Conservation (phyloP, 352 stramenopile genomes). For the Halophytophthora polymorphica region DNA sequence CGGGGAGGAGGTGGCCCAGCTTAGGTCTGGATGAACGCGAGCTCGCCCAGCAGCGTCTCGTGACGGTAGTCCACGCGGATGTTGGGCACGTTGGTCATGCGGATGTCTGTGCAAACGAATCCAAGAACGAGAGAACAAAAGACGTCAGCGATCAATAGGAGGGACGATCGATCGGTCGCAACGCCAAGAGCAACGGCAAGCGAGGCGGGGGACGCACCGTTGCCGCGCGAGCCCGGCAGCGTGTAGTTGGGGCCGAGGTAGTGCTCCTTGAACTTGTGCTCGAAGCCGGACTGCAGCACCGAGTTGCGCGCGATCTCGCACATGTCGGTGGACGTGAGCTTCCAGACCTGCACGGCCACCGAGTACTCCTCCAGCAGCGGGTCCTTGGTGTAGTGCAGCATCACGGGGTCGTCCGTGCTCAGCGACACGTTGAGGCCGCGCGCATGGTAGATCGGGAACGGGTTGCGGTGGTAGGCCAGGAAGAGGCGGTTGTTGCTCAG, state of each 20-base stretch:
- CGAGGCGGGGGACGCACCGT: slow-evolving; percentile 39
- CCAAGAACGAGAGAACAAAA: slow-evolving; percentile 9
- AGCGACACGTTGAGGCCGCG: slow-evolving; percentile 97
- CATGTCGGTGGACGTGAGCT: slow-evolving; percentile 95
- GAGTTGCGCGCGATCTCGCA: slow-evolving; percentile 98
- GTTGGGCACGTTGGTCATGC: slow-evolving; percentile 93
- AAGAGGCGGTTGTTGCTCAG: slow-evolving; percentile 96
- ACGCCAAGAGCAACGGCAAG: not conserved
- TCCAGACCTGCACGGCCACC: slow-evolving; percentile 92
- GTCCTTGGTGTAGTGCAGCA: slow-evolving; percentile 99
- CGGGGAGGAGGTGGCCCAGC: not conserved
- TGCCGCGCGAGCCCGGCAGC: slow-evolving; percentile 62
- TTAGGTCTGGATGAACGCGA: slow-evolving; percentile 72
- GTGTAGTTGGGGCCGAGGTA: slow-evolving; percentile 94
- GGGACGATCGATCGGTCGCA: not conserved
- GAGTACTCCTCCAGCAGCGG: slow-evolving; percentile 96
- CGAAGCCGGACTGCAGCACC: slow-evolving; percentile 98
- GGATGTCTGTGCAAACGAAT: slow-evolving; percentile 69
- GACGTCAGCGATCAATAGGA: slow-evolving; percentile 8
- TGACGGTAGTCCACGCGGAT: slow-evolving; percentile 90
- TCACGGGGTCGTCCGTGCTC: slow-evolving; percentile 97
- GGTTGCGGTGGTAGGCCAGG: slow-evolving; percentile 93
- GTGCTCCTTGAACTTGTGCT: slow-evolving; percentile 96
- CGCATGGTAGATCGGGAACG: slow-evolving; percentile 94
- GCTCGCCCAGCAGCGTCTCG: slow-evolving; percentile 74